These are phyloP conservation scores for Coriolopsis trogii DNA, from an alignment of 1,284 basidiomycete species.

Conservation along the genomic window DNA sequence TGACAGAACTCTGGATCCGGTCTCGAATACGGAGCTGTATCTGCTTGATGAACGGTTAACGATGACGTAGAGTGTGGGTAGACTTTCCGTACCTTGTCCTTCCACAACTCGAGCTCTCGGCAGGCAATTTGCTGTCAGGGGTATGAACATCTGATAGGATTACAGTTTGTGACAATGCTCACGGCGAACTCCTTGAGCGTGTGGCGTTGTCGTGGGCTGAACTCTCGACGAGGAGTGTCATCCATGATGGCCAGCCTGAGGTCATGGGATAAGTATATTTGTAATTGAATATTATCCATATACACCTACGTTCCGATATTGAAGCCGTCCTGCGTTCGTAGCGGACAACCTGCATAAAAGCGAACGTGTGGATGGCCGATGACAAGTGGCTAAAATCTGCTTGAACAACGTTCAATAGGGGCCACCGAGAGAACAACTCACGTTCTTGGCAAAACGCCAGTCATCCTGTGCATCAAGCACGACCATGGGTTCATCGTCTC, in stretches of 20 bases:
- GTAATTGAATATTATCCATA: slow-evolving; percentile 8
- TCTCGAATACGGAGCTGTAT: slow-evolving; percentile 91
- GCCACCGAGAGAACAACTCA: slow-evolving; percentile 37
- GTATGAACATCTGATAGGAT: not conserved
- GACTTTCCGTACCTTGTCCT: slow-evolving; percentile 86
- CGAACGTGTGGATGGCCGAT: slow-evolving; percentile 68
- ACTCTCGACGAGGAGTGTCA: slow-evolving; percentile 82
- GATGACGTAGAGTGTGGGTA: too few species aligned
- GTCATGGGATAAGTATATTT: not conserved
- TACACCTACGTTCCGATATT: slow-evolving; percentile 80
- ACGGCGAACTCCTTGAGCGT: slow-evolving; percentile 93
- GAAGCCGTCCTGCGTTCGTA: slow-evolving; percentile 87
- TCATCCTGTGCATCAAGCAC: slow-evolving; percentile 80
- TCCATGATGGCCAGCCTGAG: slow-evolving; percentile 83
- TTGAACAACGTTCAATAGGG: not conserved
- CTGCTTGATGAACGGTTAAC: slow-evolving; percentile 40
- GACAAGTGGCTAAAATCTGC: slow-evolving; percentile 81
- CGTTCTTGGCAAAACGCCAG: slow-evolving; percentile 88
- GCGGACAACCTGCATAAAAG: slow-evolving; percentile 91
- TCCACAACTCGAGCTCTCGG: slow-evolving; percentile 95
- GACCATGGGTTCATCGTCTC: slow-evolving; percentile 87
- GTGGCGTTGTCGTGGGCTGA: slow-evolving; percentile 87
- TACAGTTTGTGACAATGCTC: slow-evolving; percentile 23
- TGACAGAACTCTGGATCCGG: slow-evolving; percentile 85
- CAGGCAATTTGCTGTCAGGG: slow-evolving; percentile 75